Base-by-base conservation (phyloP, 345 rosid species). In the Noccaea caerulescens region DNA sequence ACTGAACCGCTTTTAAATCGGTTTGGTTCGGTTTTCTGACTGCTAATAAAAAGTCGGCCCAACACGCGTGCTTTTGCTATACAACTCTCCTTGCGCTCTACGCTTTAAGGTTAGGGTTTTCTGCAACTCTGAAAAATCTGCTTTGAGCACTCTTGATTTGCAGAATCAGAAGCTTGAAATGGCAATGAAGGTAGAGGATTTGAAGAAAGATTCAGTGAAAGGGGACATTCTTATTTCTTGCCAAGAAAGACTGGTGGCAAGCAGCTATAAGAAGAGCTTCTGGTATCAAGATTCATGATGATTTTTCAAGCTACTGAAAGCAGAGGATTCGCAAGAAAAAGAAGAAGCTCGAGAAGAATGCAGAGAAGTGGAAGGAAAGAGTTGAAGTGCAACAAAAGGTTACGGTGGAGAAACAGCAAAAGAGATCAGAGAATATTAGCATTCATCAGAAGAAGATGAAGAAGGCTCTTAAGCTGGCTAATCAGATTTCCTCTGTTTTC, bases 291-390 rank as follows among this genome's bases (percentile, higher is more conserved):
- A 76, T 89, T 70, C 93, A 83, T 33, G 93, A 89, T 78, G 81
- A 87, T 76, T 20, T 20, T 86, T 89, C 2, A 83, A 70, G 75
- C 42, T 82, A 73, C 72, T 92, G 85, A 85, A 87, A 16, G 63
- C 76, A 77, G 72, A 92, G 89, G 76, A 53, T 92, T 7, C 73
- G 63, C 51, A 89, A 86, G 77, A 84, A 77, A 68, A 85, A 82
- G 74, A 86, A 76, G 78, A 79, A 45, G 79, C 85, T 56, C 7
- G 74, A 85, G 77, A 89, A 85, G 88, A 82, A 78, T 71, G 72
- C 58, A 0, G 85, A 79, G 81, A 92, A 86, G 75, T 92, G 98
- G 98, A 87, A 80, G 36, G 97, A 82, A 39, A 84, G 89, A 63
- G 47, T 72, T 10, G 85, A 84, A 68, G 60, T 66, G 23, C 82